Evolutionary conservation across 495 filamentous ascomycete species (phyloP), one percentile per base, ranked within the genome.

Genomic region (Talaromyces wortmannii): DNA sequence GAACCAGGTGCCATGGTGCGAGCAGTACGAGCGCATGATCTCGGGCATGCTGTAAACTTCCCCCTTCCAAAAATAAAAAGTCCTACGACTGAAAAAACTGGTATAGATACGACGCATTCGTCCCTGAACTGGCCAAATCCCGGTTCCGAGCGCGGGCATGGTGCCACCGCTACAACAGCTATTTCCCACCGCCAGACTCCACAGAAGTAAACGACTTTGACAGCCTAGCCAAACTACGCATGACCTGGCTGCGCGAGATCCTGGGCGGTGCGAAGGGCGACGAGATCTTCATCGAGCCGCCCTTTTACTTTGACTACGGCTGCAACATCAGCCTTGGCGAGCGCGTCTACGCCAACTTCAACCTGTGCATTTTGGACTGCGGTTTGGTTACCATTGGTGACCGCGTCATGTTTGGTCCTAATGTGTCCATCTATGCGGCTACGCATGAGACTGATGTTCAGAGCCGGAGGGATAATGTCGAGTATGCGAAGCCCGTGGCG

Each of bases 221-320:
- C 2, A 50, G 57, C 15, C 52, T 57, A 2, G 55, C 55, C 13
- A 42, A 55, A 2, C 50, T 65, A n/a, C 45, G 48, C 13, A 50
- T 57, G 31, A 50, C 55, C 32, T 53, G 68, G 46, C 57, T 69
- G 16, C 48, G 45, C 8, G 55, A 68, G 12, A 49, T 67, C 45
- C 48, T 75, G 5, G 69, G 69, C 69, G 31, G 11, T n/a, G 33
- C 16, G 5, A 45, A 53, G 12, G 52, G 30, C 12, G 42, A 81
- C 33, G 79, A 88, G 13, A 79, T 88, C 5, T 90, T 79, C 76
- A 73, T 92, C 15, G 72, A 75, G 54, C 63, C 75, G 17, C 70
- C 75, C 0, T 59, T 78, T 52, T 58, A 57, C 12, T 60, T 76
- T 4, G 74, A 78, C 53, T 78, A 77, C 47, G 75, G 73, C 0